A percentile compares a stretch with the other conserved stretches of the same genome.
Conservation (phyloP, 108 stramenopile genomes). For the Schizochytrium sp. region DNA sequence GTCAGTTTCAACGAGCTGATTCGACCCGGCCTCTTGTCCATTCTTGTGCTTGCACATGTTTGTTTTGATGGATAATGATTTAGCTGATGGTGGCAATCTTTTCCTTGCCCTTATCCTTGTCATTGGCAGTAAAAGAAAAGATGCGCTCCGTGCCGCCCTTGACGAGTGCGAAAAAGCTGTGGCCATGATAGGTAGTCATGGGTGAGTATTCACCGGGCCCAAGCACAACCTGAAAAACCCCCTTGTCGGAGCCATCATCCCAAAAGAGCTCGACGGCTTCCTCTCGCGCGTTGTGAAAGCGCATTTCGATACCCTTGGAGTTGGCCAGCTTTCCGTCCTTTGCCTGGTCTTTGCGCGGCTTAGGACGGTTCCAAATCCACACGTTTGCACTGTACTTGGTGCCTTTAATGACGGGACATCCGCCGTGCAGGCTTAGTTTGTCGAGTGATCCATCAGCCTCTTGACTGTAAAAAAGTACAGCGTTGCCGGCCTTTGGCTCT, state of each 20-base stretch:
- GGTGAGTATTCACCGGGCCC: not conserved
- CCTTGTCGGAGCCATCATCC: not conserved
- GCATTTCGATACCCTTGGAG: not conserved
- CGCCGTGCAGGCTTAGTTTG: constrained; percentile 65
- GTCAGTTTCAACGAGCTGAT: no score
- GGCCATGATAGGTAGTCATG: not conserved
- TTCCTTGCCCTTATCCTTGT: no score
- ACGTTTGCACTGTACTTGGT: constrained; percentile 84
- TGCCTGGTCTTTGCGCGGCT: not conserved
- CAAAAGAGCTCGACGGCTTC: not conserved
- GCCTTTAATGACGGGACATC: constrained; percentile 73
- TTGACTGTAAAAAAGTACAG: constrained; percentile 44
- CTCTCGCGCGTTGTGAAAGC: not conserved
- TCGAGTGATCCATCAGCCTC: constrained; percentile 50
- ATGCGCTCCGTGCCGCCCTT: no score
- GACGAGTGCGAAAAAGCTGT: not conserved
- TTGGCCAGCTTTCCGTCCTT: not conserved
- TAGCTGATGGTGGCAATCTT: no score
- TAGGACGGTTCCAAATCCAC: constrained; percentile 68
- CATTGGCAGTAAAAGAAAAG: no score
- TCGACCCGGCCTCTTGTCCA: no score
- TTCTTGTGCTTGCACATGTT: no score
- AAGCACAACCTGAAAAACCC: not conserved
- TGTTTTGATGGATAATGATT: no score
- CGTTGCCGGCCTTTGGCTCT: not conserved